Conservation (phyloP, 2,329 filamentous ascomycete genomes). For the Penicillium sp. region DNA sequence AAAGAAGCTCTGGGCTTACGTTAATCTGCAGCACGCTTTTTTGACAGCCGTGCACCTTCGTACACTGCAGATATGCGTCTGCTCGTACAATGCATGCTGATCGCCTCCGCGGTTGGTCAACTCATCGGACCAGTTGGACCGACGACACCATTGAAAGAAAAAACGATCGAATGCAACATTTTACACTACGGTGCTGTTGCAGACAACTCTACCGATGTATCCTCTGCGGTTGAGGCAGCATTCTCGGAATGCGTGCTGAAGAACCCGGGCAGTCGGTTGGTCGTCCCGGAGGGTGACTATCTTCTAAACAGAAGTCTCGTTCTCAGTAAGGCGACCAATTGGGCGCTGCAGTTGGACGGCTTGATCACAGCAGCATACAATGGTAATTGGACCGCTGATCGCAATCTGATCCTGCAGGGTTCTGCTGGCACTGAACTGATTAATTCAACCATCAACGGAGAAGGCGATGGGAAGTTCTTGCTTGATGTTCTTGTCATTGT, state of each 20-base stretch:
- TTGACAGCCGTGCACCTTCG: not conserved
- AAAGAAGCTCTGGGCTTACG: not conserved
- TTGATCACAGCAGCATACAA: slow-evolving; percentile 35
- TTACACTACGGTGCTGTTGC: slow-evolving; percentile 15
- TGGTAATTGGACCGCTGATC: slow-evolving; percentile 30
- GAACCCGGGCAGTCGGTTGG: slow-evolving; percentile 26
- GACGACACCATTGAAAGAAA: slow-evolving; percentile 9
- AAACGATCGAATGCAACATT: slow-evolving; percentile 15
- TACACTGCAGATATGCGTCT: not conserved
- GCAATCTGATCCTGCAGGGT: slow-evolving; percentile 33
- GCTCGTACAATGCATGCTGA: not conserved
- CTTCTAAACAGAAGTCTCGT: slow-evolving; percentile 29
- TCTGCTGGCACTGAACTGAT: slow-evolving; percentile 29
- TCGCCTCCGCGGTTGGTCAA: not conserved
- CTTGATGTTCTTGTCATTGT: slow-evolving; percentile 34
- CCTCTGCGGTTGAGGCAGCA: slow-evolving; percentile 18
- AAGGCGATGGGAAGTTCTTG: slow-evolving; percentile 34
- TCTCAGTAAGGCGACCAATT: slow-evolving; percentile 34
- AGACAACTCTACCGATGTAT: slow-evolving; percentile 15
- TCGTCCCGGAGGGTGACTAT: slow-evolving; percentile 33
- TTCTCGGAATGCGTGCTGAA: slow-evolving; percentile 20
- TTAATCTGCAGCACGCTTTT: no score
- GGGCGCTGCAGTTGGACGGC: slow-evolving; percentile 38
- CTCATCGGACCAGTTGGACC: slow-evolving; percentile 16
- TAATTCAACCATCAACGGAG: slow-evolving; percentile 36